Evolutionary conservation across 768 basidiomycete species (phyloP).

Genomic region (Lentinula detonsa): DNA sequence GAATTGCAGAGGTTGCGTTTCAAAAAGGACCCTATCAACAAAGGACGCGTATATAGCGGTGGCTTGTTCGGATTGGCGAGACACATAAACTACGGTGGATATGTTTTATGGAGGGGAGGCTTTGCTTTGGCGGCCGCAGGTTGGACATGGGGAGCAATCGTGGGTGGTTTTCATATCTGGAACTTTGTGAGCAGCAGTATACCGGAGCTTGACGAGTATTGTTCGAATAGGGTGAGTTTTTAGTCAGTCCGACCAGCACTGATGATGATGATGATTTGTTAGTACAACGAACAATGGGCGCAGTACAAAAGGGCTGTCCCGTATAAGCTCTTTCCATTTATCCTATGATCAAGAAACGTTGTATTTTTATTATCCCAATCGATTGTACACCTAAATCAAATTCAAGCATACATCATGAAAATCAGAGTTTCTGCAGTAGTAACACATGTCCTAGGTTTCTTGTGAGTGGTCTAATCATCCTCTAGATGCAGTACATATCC

Average conservation of each 20-base stretch:
- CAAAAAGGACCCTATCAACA: constrained; percentile 1
- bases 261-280: too few relatives aligned
- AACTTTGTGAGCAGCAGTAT: not conserved
- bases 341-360: not conserved
- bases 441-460: too few relatives aligned
- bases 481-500: not conserved
- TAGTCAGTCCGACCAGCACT: not conserved
- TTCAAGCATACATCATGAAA: too few relatives aligned
- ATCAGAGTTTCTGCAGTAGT: too few relatives aligned
- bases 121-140: constrained; percentile 12
- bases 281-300: not conserved
- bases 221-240: not conserved
- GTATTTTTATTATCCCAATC: too few relatives aligned
- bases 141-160: not conserved
- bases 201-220: constrained; percentile 2
- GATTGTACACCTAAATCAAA: too few relatives aligned
- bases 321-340: not conserved
- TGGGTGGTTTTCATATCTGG: not conserved
- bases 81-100: constrained; percentile 20
- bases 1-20: constrained; percentile 3
- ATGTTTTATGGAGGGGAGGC: constrained; percentile 17
- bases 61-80: constrained; percentile 18
- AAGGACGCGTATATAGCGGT: constrained; percentile 15
- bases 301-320: not conserved
- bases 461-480: not conserved